These are phyloP conservation scores for Ashbya aceris DNA, from an alignment of 1,139 yeast genomes.

Conservation along the genomic window DNA sequence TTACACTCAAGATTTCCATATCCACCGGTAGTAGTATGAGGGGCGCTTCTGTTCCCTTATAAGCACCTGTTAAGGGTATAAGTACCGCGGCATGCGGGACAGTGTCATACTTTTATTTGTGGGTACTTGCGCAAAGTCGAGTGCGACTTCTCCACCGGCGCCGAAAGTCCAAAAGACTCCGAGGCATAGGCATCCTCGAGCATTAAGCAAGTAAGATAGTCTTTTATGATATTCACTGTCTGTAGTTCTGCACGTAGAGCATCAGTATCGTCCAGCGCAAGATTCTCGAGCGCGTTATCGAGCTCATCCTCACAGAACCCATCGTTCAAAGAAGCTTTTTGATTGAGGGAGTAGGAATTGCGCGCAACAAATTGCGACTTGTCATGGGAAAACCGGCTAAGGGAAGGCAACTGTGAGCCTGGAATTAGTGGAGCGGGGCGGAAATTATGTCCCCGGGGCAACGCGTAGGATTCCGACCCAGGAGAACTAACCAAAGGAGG, in stretches of 20 bases:
- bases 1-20: too few relatives aligned
- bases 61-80: too few relatives aligned
- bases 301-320: constrained; percentile 7
- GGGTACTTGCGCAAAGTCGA: constrained; percentile 1
- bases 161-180: background rate
- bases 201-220: constrained; percentile 23
- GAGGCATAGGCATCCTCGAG: constrained; percentile 17
- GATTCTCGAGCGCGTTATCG: constrained; percentile 8
- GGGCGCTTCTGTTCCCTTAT: too few relatives aligned
- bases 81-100: too few relatives aligned
- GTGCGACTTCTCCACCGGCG: background rate
- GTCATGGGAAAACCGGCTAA: background rate
- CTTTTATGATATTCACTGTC: constrained; percentile 21
- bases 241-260: constrained; percentile 11
- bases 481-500: background rate
- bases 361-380: background rate
- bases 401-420: background rate
- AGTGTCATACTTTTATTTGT: background rate
- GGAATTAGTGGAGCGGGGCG: background rate
- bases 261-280: constrained; percentile 1
- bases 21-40: too few relatives aligned
- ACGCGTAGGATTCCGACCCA: background rate
- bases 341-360: constrained; percentile 3
- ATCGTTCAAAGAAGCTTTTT: constrained; percentile 4
- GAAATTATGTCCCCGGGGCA: background rate